Conservation (phyloP, 441 rosid species). For the Gossypium lobatum region DNA sequence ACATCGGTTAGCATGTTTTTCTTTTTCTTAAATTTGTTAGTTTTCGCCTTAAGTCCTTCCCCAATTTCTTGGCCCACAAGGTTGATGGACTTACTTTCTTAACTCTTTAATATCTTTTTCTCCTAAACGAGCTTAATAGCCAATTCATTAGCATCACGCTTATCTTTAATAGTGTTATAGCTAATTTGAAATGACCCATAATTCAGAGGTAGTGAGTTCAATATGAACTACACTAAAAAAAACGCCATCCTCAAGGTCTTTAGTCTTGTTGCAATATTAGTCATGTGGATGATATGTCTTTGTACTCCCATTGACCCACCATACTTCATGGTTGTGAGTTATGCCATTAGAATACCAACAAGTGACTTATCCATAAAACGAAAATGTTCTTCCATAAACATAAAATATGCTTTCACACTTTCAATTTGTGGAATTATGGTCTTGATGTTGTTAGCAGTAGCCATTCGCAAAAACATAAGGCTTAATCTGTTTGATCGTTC, state of each 20-base stretch:
- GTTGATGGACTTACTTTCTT: too few species aligned
- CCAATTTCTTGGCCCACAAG: too few species aligned
- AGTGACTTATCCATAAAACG: background rate
- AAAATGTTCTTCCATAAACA: background rate
- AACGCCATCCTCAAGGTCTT: too few species aligned
- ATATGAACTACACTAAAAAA: too few species aligned
- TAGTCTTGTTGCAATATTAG: background rate
- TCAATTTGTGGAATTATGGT: too few species aligned
- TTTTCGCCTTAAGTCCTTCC: too few species aligned
- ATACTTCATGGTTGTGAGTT: background rate
- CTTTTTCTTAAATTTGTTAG: background rate
- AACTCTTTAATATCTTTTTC: background rate
- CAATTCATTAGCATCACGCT: background rate
- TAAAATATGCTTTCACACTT: background rate
- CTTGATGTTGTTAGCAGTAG: too few species aligned
- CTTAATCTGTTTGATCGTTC: too few species aligned
- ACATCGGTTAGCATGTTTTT: background rate
- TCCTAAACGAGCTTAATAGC: background rate
- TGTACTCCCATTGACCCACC: background rate
- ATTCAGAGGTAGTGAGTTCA: too few species aligned
- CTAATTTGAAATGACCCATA: too few species aligned
- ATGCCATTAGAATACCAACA: background rate
- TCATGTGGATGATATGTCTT: background rate
- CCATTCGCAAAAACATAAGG: too few species aligned
- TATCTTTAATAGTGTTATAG: too few species aligned